Evolutionary conservation across 306 rosid species (phyloP).

Genomic region (Dalbergia cultrata): DNA sequence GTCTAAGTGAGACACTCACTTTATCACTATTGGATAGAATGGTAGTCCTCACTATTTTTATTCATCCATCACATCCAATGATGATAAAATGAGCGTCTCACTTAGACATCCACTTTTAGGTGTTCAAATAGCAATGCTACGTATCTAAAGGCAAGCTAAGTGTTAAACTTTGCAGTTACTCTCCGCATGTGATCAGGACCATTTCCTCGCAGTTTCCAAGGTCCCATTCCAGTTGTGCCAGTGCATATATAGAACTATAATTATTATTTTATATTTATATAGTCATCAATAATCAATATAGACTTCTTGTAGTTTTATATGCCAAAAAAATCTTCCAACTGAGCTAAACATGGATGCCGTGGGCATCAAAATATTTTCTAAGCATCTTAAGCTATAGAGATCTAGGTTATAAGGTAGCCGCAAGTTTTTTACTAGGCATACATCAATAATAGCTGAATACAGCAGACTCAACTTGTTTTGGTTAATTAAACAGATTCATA

Average conservation of each 20-base stretch:
- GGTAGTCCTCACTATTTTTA: too few species aligned
- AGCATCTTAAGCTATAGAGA: slow-evolving; percentile 46
- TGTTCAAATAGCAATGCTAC: too few species aligned
- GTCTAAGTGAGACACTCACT: too few species aligned
- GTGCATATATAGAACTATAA: slow-evolving; percentile 4
- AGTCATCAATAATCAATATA: background rate
- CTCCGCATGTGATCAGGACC: slow-evolving; percentile 61
- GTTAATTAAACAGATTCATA: slow-evolving; percentile 20
- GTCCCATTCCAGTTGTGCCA: slow-evolving; percentile 62
- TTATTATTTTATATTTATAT: slow-evolving; percentile 30
- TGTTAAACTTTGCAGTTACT: slow-evolving; percentile 52
- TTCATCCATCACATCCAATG: too few species aligned
- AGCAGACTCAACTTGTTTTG: slow-evolving; percentile 21
- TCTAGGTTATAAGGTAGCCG: slow-evolving; percentile 44
- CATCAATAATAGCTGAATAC: slow-evolving; percentile 45
- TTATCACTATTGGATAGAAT: too few species aligned
- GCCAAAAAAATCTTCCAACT: slow-evolving; percentile 60
- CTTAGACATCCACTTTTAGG: too few species aligned
- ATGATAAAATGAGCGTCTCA: too few species aligned
- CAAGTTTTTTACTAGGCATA: slow-evolving; percentile 29
- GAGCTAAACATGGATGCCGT: slow-evolving; percentile 59
- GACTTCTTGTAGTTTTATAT: slow-evolving; percentile 46
- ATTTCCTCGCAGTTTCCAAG: slow-evolving; percentile 63
- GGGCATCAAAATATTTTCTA: slow-evolving; percentile 47
- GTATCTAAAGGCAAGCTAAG: slow-evolving; percentile 50